These are phyloP conservation scores for Pythium pectinolyticum DNA, from an alignment of 352 stramenopile genomes.

Conservation along the genomic window DNA sequence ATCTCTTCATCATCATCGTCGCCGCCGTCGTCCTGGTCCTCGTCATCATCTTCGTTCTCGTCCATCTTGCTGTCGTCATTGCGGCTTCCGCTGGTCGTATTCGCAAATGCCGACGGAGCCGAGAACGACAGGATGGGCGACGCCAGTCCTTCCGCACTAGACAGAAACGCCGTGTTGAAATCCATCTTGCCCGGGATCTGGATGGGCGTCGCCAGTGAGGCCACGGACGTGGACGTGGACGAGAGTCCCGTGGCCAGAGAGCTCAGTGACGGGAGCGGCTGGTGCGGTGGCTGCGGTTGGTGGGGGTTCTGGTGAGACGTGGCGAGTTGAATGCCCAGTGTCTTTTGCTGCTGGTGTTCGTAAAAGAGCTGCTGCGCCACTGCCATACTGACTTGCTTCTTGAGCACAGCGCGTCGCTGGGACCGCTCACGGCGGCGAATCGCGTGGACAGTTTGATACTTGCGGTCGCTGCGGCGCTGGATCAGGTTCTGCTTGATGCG, in stretches of 20 bases:
- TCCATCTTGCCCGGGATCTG: slow-evolving; percentile 41
- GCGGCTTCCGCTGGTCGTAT: too few species aligned
- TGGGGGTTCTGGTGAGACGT: neutral
- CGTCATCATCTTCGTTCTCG: neutral
- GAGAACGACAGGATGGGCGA: slow-evolving; percentile 38
- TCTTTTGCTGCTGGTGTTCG: slow-evolving; percentile 80
- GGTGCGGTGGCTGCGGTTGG: slow-evolving; percentile 1
- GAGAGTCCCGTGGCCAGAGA: slow-evolving; percentile 15
- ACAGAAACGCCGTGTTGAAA: slow-evolving; percentile 27
- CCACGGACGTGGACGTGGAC: slow-evolving; percentile 1
- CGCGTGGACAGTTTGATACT: slow-evolving; percentile 85
- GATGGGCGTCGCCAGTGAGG: slow-evolving; percentile 41
- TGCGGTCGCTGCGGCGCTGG: slow-evolving; percentile 81
- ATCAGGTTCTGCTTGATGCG: slow-evolving; percentile 85
- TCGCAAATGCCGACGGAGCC: slow-evolving; percentile 13
- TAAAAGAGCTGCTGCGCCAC: slow-evolving; percentile 80
- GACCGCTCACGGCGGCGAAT: slow-evolving; percentile 78
- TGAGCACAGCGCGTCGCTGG: slow-evolving; percentile 71
- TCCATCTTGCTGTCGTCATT: neutral
- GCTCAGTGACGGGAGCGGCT: slow-evolving; percentile 6
- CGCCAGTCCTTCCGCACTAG: slow-evolving; percentile 26
- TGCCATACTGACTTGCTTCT: slow-evolving; percentile 80
- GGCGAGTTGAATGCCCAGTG: slow-evolving; percentile 44
- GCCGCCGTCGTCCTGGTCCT: neutral
- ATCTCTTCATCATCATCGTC: slow-evolving; percentile 5